Base-by-base conservation (phyloP, 2,329 filamentous ascomycete species). In the Ustilaginoidea virens region DNA sequence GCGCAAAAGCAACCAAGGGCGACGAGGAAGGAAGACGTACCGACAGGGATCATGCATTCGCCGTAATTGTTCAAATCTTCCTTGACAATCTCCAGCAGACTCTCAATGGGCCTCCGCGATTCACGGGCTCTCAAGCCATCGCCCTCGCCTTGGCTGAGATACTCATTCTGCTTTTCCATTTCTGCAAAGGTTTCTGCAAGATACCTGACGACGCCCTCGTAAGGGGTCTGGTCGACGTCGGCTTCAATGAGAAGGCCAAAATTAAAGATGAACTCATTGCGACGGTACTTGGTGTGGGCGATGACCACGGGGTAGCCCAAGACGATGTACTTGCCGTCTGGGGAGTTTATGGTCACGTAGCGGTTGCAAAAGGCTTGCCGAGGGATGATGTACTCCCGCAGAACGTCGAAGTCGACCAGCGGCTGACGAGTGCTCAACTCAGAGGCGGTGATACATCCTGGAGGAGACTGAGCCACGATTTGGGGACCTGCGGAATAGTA, bases 251-350 rank as follows among this genome's bases (percentile, higher is more conserved):
- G 78, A 25, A 96, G 63, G 34, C 83, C 85, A 48, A 96, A 93
- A 53, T 96, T 96, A 69, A 96, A 98, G 48, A 94, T 93, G 61
- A 94, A 96, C 53, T 92, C 82, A 55, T 93, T 93, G 33, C 90
- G 77, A 46, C 79, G 73, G 47, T 96, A 93, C 41, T 78, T 77
- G 31, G 74, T 68, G 38, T 85, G 71, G 29, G 78, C 73, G 47
- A 96, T 82, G 48, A 83, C 87, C 30, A 96, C 78, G 0, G 90
- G 90, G 44, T 85, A 83, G 11, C 86, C 83, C 19, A 98, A 66
- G 31, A 98, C 73, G 33, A 76, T 74, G 52, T 86, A 79, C 39
- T 70, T 70, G 40, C 63, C 63, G 31, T 72, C 67, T 0, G 72
- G 69, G 25, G 81, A 78, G 51, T 77, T 77, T 32, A 92, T 76